Conservation (phyloP, 2,329 filamentous ascomycete genomes). For the Myriosclerotinia curreyana region DNA sequence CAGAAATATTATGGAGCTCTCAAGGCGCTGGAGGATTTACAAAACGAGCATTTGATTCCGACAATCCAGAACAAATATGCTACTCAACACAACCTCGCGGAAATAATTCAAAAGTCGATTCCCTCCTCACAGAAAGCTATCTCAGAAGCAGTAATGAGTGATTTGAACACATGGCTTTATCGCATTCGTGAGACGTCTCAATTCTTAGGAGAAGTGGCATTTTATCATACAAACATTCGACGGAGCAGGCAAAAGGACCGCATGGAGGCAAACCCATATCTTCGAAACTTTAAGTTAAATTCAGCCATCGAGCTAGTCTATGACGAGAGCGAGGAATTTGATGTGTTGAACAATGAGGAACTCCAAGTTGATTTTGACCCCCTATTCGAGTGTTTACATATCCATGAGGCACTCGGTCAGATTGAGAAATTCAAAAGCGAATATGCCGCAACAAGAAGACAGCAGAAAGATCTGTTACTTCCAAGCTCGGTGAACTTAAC, state of each 20-base stretch:
- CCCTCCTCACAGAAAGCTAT: constrained; percentile 90
- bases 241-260: constrained; percentile 80
- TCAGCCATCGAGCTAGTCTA: constrained; percentile 94
- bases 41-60: constrained; percentile 84
- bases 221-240: constrained; percentile 91
- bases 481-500: constrained; percentile 72
- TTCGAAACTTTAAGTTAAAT: constrained; percentile 79
- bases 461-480: constrained; percentile 87
- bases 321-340: constrained; percentile 93
- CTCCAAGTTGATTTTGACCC: constrained; percentile 92
- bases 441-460: constrained; percentile 85
- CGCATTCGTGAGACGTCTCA: constrained; percentile 94
- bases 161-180: constrained; percentile 95
- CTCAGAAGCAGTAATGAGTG: constrained; percentile 93
- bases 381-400: constrained; percentile 91
- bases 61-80: constrained; percentile 78
- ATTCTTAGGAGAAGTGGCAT: constrained; percentile 91
- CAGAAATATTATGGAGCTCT: constrained; percentile 96
- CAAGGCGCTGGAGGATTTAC: constrained; percentile 89
- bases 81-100: constrained; percentile 90
- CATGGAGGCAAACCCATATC: constrained; percentile 61
- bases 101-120: constrained; percentile 93
- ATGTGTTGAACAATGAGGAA: constrained; percentile 92
- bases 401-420: constrained; percentile 90
- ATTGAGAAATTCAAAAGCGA: constrained; percentile 86